phyloP scores from a whole-genome alignment of 345 rosid species.

The Pugionium cornutum region DNA sequence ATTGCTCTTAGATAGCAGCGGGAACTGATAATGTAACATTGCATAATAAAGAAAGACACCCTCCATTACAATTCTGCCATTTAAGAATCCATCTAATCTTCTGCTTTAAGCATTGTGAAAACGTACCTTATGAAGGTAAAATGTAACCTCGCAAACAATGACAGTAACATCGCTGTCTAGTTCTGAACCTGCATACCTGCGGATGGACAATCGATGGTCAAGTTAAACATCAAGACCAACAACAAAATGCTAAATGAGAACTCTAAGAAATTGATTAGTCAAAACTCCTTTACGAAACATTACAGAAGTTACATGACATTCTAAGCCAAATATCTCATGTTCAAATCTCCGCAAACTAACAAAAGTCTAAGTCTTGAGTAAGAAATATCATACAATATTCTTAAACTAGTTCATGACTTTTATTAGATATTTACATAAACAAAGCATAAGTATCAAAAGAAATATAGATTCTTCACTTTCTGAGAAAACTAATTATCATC shows the following conservation, averaged over 20 bases:
- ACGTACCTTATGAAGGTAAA: slow-evolving; percentile 83
- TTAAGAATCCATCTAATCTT: slow-evolving; percentile 11
- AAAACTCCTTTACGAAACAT: background rate
- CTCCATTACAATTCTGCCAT: background rate
- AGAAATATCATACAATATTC: no score
- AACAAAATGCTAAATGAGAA: slow-evolving; percentile 7
- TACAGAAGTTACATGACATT: slow-evolving; percentile 4
- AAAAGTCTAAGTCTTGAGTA: no score
- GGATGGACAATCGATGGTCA: slow-evolving; percentile 23
- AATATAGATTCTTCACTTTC: slow-evolving; percentile 42
- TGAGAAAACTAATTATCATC: slow-evolving; percentile 32
- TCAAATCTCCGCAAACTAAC: no score
- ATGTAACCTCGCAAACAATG: slow-evolving; percentile 71
- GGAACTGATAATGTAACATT: slow-evolving; percentile 60
- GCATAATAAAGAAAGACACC: background rate
- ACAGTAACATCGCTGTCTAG: slow-evolving; percentile 72
- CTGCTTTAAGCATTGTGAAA: background rate
- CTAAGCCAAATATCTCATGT: background rate
- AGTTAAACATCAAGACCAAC: slow-evolving; percentile 27
- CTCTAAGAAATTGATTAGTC: slow-evolving; percentile 1
- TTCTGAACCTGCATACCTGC: slow-evolving; percentile 74
- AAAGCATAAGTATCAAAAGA: no score
- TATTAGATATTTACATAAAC: slow-evolving; percentile 25
- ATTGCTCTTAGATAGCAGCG: slow-evolving; percentile 84
- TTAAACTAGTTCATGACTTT: slow-evolving; percentile 26